Percentiles rank a stretch among this genome's conserved stretches.
These are phyloP conservation scores for Phytopythium ostracodes DNA, from an alignment of 352 stramenopile species.

Conservation along the genomic window DNA sequence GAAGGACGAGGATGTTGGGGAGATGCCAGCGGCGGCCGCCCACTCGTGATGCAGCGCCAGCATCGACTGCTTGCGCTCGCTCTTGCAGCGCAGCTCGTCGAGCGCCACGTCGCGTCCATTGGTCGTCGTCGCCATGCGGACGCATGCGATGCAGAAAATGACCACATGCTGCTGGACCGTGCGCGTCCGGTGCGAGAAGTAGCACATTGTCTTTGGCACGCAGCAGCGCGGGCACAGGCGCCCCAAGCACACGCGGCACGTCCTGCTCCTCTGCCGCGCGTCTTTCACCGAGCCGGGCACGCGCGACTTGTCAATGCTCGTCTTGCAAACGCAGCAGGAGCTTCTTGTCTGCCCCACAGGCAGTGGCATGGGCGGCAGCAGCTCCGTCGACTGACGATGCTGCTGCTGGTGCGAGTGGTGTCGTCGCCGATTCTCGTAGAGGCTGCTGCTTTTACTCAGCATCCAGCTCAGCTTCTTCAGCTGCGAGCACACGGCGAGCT, in stretches of 20 bases:
- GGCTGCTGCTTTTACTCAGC: slow-evolving; percentile 11
- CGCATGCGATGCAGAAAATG: slow-evolving; percentile 24
- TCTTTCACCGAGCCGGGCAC: slow-evolving; percentile 4
- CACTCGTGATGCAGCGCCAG: not conserved
- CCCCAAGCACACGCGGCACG: slow-evolving; percentile 24
- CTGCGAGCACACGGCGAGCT: slow-evolving; percentile 25
- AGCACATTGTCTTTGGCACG: slow-evolving; percentile 32
- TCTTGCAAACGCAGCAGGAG: slow-evolving; percentile 18
- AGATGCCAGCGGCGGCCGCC: not conserved
- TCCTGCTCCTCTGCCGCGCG: slow-evolving; percentile 10
- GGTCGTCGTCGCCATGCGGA: slow-evolving; percentile 9
- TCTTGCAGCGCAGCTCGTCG: slow-evolving; percentile 17
- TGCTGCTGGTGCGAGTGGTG: not conserved
- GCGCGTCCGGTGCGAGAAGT: slow-evolving; percentile 14
- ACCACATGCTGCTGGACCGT: slow-evolving; percentile 14
- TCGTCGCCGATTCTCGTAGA: not conserved
- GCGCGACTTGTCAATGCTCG: slow-evolving; percentile 16
- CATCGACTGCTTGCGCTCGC: slow-evolving; percentile 8
- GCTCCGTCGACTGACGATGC: slow-evolving; percentile 9
- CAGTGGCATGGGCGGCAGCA: not conserved
- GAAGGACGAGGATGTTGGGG: slow-evolving; percentile 2
- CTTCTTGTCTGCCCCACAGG: slow-evolving; percentile 1
- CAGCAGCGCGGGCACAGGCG: slow-evolving; percentile 22
- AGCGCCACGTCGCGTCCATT: slow-evolving; percentile 23
- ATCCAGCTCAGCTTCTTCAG: slow-evolving; percentile 33